Base-by-base conservation (phyloP, 1,284 basidiomycete genomes). In the Sanguinoderma infundibulare region DNA sequence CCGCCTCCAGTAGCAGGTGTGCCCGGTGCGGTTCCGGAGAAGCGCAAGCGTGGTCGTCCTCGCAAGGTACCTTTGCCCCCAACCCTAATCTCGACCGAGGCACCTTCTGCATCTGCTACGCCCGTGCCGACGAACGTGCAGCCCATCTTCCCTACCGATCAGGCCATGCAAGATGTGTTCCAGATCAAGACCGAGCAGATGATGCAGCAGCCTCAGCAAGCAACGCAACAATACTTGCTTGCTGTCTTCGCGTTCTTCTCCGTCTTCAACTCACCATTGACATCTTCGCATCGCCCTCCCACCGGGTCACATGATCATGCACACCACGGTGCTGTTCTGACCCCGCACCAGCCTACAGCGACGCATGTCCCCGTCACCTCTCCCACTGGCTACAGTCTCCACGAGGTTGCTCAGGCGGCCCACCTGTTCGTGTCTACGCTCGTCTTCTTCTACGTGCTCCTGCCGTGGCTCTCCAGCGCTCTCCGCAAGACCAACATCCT, bases 21-120 rank as follows among this genome's bases (percentile, higher is more conserved):
- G 7, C 68, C 73, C 20, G 75, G 72, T 5, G 68, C 67, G 2
- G 77, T 82, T 0, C 84, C 86, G 0, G 90, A 91, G 77, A 93
- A 92, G 77, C 81, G 91, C 66, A 93, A 93, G 77, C 81, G 91
- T n/a, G 91, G 91, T 5, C 77, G 91, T 30, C 91, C 91, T 38
- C 79, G 86, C 63, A 88, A 88, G 74, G 74, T 80, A 51, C 80
- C 76, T 24, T 61, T 77, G 22, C 74, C 77, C 28, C 63, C 75
- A 8, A 53, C 58, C 28, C 62, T 53, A 22, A 70, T 47, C 53
- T 62, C 36, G 36, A 55, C 60, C 1, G 51, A 44, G 5, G 53
- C 52, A 1, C 53, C 55, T 15, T 53, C 67, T 3, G 52, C 67
- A 9, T 59, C 64, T 32, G 61, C 63, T 22, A 58, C 71, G 38